Conservation (phyloP, 164 flowering plant species). For the Liriodendron chinense region DNA sequence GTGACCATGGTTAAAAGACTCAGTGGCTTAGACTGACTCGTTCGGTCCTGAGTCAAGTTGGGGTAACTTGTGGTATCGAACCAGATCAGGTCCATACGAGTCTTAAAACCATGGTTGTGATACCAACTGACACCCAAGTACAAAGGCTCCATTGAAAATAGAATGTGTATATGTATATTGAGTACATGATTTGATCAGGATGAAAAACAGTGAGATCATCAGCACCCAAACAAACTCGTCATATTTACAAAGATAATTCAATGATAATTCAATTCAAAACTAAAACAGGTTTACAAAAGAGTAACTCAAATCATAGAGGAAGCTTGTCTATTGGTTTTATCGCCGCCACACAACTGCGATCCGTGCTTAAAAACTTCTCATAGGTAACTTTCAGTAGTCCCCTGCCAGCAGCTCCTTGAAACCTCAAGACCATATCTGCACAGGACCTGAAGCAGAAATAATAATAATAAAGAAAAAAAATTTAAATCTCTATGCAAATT, state of each 20-base stretch:
- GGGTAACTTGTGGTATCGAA: too few relatives aligned
- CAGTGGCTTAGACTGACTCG: too few relatives aligned
- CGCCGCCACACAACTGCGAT: slow-evolving; percentile 47
- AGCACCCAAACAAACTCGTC: too few relatives aligned
- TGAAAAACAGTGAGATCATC: too few relatives aligned
- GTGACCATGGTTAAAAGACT: too few relatives aligned
- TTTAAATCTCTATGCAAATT: background rate
- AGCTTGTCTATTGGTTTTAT: slow-evolving; percentile 54
- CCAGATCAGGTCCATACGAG: too few relatives aligned
- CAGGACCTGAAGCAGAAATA: slow-evolving; percentile 43
- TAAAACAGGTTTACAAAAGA: background rate
- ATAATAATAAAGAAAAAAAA: background rate
- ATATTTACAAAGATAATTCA: background rate
- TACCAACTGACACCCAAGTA: too few relatives aligned
- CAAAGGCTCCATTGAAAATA: too few relatives aligned
- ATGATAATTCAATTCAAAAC: background rate
- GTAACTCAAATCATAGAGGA: slow-evolving; percentile 27
- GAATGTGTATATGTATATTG: too few relatives aligned
- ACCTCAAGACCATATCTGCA: slow-evolving; percentile 62
- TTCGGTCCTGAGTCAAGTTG: too few relatives aligned
- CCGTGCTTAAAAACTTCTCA: slow-evolving; percentile 50
- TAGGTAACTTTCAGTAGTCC: slow-evolving; percentile 57
- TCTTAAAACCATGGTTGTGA: too few relatives aligned
- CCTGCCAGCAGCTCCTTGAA: slow-evolving; percentile 50
- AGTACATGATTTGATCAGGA: too few relatives aligned